A percentile compares a stretch with the other conserved stretches of the same genome.
Conservation (phyloP, 1,139 yeast genomes). For the Citeromyces siamensis region DNA sequence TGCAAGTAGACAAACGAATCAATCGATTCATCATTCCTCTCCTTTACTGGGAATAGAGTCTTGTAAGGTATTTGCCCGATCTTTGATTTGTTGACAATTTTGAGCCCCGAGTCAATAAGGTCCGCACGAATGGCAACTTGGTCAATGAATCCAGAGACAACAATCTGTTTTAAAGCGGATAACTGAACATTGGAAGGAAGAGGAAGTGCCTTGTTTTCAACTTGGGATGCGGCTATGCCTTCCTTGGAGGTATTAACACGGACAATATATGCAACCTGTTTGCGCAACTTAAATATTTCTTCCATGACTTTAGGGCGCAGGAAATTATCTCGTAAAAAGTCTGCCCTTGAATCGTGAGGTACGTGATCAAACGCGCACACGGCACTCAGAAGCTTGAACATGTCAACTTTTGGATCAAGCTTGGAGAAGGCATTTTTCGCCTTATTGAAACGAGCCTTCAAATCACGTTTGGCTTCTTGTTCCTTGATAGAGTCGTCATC, state of each 20-base stretch:
- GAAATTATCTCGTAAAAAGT: slow-evolving; percentile 48
- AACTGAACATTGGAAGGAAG: slow-evolving; percentile 65
- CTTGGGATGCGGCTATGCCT: slow-evolving; percentile 35
- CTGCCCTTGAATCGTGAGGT: slow-evolving; percentile 27
- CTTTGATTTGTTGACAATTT: slow-evolving; percentile 42
- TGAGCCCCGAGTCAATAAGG: slow-evolving; percentile 49
- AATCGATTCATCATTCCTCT: slow-evolving; percentile 22
- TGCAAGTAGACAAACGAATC: slow-evolving; percentile 64
- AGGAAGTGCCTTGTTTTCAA: slow-evolving; percentile 42
- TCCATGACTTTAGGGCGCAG: slow-evolving; percentile 64
- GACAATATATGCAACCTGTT: slow-evolving; percentile 68
- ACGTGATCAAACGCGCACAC: slow-evolving; percentile 85
- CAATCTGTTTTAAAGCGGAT: slow-evolving; percentile 77
- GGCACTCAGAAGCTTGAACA: slow-evolving; percentile 62
- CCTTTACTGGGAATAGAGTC: slow-evolving; percentile 47
- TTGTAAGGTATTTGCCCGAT: slow-evolving; percentile 62
- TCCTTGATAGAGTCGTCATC: slow-evolving; percentile 24
- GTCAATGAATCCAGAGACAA: slow-evolving; percentile 87
- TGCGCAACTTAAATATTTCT: slow-evolving; percentile 71
- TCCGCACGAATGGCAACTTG: slow-evolving; percentile 85
- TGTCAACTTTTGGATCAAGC: slow-evolving; percentile 67
- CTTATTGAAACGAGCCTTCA: slow-evolving; percentile 35
- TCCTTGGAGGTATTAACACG: slow-evolving; percentile 49
- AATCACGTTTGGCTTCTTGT: slow-evolving; percentile 25
- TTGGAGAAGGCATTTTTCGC: slow-evolving; percentile 50